Percentiles rank a stretch among this genome's conserved stretches.
Conservation (phyloP, 257 asterid species). For the Jaltomata sinuosa region DNA sequence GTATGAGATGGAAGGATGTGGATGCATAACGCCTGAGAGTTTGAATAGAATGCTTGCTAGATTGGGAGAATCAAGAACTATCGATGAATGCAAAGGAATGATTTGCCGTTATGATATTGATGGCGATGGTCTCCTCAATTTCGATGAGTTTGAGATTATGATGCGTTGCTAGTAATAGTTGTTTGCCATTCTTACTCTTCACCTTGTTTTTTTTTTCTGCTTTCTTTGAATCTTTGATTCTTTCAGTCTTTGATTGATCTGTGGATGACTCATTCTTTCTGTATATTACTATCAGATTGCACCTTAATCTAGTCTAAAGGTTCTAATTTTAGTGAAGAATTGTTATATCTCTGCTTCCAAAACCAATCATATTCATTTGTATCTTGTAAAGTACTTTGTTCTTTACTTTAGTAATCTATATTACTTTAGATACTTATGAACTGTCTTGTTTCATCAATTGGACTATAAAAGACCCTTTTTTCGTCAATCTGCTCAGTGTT, state of each 20-base stretch:
- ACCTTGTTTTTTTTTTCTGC: background rate
- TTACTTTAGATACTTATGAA: too few species aligned
- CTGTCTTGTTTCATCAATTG: background rate
- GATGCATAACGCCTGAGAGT: constrained; percentile 48
- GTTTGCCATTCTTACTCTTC: background rate
- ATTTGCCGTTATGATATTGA: constrained; percentile 49
- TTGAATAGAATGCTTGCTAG: constrained; percentile 48
- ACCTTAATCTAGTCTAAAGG: background rate
- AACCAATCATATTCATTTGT: background rate
- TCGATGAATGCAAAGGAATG: constrained; percentile 44
- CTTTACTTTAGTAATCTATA: background rate
- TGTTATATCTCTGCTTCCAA: background rate
- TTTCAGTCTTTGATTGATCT: background rate
- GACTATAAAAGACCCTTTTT: background rate
- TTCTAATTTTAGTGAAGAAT: background rate
- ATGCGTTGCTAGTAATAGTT: constrained; percentile 19
- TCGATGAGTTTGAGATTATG: constrained; percentile 63
- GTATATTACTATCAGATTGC: background rate
- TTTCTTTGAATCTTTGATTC: background rate
- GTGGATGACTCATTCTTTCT: background rate
- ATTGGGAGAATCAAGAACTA: constrained; percentile 45
- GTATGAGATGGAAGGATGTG: constrained; percentile 50
- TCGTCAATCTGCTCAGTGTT: background rate
- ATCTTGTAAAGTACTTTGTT: background rate
- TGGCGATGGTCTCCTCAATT: constrained; percentile 52